Base-by-base conservation (phyloP, 2,329 filamentous ascomycete genomes). In the Phoma sp. region DNA sequence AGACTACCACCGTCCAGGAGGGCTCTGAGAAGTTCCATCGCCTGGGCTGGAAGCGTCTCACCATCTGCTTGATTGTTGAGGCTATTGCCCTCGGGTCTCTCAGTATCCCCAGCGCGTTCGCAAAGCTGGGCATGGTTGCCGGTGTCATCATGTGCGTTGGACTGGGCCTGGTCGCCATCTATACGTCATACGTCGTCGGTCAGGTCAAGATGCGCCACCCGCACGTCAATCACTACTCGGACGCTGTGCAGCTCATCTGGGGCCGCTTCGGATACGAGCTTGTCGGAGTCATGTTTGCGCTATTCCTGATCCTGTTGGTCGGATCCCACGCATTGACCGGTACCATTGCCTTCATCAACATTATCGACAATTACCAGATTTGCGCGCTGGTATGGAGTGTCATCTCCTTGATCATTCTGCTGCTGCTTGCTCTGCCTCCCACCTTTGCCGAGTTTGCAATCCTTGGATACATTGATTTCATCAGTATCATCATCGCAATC, bases 261-360 rank as follows among this genome's bases (percentile, higher is more conserved):
- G 89, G 89, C 12, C 76, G 75, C 17, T 73, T 73, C 45, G 73
- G 73, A 44, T 69, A 72, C 33, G 72, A 76, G 50, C 77, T 84
- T 41, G 87, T 86, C 0, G 85, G 87, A 61, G 86, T 88, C 73
- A 69, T 91, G 50, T 73, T 72, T 55, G 68, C 66, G 37, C 63
- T 74, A 22, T 73, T 72, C 60, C 54, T 74, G 39, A 63, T 73
- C 29, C 87, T 92, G 74, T 82, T 89, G 59, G 87, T 89, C 70
- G 87, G 85, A 43, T 89, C 87, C 19, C 89, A 92, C 75, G 81
- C 88, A 51, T 77, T 91, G 60, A 90, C 88, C 0, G 90, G 89
- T 61, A 85, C 83, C 31, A 88, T 91, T 63, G 88, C 88, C 65
- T 74, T 70, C 48, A 85, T 90, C 74, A 86, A 86, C 68, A 85